phyloP scores from a whole-genome alignment of 805 yeast species.

The Pichia rugopelliculosa region DNA sequence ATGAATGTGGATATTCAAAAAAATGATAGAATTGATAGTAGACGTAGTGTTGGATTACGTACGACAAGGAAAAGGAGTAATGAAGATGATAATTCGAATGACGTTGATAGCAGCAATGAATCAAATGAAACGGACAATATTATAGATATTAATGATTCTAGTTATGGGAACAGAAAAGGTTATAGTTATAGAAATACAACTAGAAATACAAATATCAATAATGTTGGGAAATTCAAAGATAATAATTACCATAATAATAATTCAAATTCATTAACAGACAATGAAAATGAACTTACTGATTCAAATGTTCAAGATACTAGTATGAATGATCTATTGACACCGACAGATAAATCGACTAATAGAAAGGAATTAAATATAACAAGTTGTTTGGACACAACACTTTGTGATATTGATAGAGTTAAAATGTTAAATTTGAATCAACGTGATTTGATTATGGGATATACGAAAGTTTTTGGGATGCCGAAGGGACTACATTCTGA shows the following conservation, averaged over 20 bases:
- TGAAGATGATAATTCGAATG: not conserved
- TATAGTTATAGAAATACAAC: not conserved
- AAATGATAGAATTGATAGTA: conserved; percentile 2
- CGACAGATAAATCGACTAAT: not conserved
- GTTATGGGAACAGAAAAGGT: not conserved
- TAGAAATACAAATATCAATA: not conserved
- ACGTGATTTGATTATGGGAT: conserved; percentile 8
- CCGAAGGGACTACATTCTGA: conserved; percentile 12
- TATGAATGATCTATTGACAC: not conserved
- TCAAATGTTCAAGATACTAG: not conserved
- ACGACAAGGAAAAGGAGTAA: not conserved
- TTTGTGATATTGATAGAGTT: conserved; percentile 11
- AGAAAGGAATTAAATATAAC: conserved; percentile 10
- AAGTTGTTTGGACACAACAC: conserved; percentile 9
- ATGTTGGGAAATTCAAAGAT: not conserved
- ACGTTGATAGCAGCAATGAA: not conserved
- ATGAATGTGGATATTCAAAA: conserved; percentile 7
- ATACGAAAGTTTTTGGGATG: conserved; percentile 12
- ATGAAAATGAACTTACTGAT: not conserved
- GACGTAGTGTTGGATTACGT: conserved; percentile 3
- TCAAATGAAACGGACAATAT: not conserved
- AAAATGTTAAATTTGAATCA: conserved; percentile 9
- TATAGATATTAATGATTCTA: not conserved
- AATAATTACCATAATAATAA: not conserved
- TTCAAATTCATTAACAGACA: not conserved